These are phyloP conservation scores for Lanzia echinophila DNA, from an alignment of 2,329 filamentous ascomycete genomes.

Conservation along the genomic window DNA sequence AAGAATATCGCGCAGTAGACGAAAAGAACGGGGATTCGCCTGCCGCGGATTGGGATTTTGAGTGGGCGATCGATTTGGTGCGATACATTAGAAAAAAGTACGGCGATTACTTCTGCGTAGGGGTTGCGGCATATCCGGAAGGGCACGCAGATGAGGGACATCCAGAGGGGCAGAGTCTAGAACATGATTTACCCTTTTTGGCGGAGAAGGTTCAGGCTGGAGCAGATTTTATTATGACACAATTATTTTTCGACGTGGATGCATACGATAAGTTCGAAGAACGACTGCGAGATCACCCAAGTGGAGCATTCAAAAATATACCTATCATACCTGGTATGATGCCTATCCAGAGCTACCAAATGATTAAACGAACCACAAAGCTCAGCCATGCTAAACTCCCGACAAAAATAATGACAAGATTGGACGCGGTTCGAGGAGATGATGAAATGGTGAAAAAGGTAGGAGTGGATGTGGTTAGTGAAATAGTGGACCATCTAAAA, in stretches of 20 bases:
- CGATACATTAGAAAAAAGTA: conserved; percentile 79
- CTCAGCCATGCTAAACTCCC: conserved; percentile 85
- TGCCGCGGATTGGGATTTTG: conserved; percentile 56
- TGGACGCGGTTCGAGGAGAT: conserved; percentile 68
- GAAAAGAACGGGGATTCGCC: conserved; percentile 51
- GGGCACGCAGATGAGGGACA: conserved; percentile 89
- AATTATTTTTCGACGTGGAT: conserved; percentile 87
- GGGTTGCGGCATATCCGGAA: conserved; percentile 91
- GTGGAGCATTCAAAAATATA: conserved; percentile 76
- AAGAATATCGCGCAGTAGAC: conserved; percentile 71
- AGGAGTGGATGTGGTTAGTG: conserved; percentile 75
- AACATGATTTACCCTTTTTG: conserved; percentile 80
- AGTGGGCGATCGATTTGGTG: conserved; percentile 83
- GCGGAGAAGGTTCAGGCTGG: conserved; percentile 87
- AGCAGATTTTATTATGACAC: conserved; percentile 97
- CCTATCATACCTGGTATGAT: conserved; percentile 92
- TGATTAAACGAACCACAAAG: conserved; percentile 88
- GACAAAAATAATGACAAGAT: conserved; percentile 57
- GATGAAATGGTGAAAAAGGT: conserved; percentile 76
- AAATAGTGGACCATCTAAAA: conserved; percentile 76
- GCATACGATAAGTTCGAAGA: conserved; percentile 78
- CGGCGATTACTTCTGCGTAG: conserved; percentile 93
- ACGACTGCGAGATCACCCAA: conserved; percentile 70
- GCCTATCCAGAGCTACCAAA: conserved; percentile 97
- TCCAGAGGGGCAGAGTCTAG: conserved; percentile 60